Evolutionary conservation across 2,329 filamentous ascomycete species (phyloP).

Genomic region (Fusarium haematococcum): DNA sequence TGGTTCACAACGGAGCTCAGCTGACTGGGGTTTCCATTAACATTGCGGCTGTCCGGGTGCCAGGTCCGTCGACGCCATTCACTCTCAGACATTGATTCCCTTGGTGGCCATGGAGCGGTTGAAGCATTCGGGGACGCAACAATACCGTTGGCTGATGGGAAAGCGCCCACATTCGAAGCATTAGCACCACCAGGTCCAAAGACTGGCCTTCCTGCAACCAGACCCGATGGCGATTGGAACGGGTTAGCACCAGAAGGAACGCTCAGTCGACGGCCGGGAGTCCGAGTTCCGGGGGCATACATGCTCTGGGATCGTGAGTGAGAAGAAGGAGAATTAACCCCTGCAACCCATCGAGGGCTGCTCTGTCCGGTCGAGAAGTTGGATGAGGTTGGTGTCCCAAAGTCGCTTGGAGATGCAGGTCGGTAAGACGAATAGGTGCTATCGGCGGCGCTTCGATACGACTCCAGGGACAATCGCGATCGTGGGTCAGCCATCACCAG

Average conservation of each 20-base stretch:
- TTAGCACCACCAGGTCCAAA: slow-evolving; percentile 66
- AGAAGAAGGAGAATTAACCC: slow-evolving; percentile 78
- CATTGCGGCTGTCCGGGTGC: slow-evolving; percentile 82
- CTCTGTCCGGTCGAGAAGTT: slow-evolving; percentile 82
- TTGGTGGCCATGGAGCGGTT: slow-evolving; percentile 70
- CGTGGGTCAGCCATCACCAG: slow-evolving; percentile 85
- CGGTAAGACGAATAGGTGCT: slow-evolving; percentile 70
- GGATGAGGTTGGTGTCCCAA: slow-evolving; percentile 85
- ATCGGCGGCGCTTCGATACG: slow-evolving; percentile 73
- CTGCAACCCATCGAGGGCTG: slow-evolving; percentile 80
- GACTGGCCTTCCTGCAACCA: slow-evolving; percentile 66
- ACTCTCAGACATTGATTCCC: slow-evolving; percentile 78
- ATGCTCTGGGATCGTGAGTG: slow-evolving; percentile 79
- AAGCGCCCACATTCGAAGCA: slow-evolving; percentile 65
- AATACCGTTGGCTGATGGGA: slow-evolving; percentile 69
- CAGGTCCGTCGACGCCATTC: slow-evolving; percentile 88
- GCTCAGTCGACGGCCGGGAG: slow-evolving; percentile 80
- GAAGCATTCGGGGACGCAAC: slow-evolving; percentile 74
- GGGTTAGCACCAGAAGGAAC: slow-evolving; percentile 82
- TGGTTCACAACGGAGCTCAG: slow-evolving; percentile 81
- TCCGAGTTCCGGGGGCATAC: slow-evolving; percentile 72
- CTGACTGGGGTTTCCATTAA: slow-evolving; percentile 75
- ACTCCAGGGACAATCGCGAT: slow-evolving; percentile 74
- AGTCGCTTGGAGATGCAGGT: slow-evolving; percentile 76
- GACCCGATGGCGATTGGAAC: slow-evolving; percentile 74